Evolutionary conservation across 2,329 filamentous ascomycete species (phyloP).

Genomic region (Penicillium sp.): DNA sequence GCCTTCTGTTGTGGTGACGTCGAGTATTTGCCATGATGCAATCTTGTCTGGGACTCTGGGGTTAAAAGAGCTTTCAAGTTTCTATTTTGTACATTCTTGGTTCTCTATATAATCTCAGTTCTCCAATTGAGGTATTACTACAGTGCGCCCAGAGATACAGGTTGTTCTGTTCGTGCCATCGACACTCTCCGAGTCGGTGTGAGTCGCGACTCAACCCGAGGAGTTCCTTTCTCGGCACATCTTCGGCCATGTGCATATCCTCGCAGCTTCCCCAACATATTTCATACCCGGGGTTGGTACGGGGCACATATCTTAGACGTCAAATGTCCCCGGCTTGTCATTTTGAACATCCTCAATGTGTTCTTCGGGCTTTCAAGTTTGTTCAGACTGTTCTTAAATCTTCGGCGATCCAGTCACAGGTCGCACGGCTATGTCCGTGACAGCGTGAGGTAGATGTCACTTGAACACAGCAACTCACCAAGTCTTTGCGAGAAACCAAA

Average conservation of each 20-base stretch:
- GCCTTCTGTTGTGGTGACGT: slow-evolving; percentile 23
- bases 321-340: no score
- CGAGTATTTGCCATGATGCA: slow-evolving; percentile 20
- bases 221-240: slow-evolving; percentile 4
- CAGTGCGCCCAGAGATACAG: background rate
- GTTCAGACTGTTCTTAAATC: no score
- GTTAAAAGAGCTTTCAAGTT: background rate
- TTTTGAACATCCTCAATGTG: no score
- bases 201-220: slow-evolving; percentile 4
- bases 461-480: no score
- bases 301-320: no score
- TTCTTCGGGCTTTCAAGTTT: no score
- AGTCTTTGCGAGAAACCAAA: no score
- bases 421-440: no score
- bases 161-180: background rate
- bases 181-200: slow-evolving; percentile 7
- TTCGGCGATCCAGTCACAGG: no score
- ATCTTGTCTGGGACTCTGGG: background rate
- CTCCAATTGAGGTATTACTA: background rate
- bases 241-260: slow-evolving; percentile 3
- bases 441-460: no score
- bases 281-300: background rate
- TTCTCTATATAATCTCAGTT: background rate
- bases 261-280: slow-evolving; percentile 3
- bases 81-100: background rate